Evolutionary conservation across 108 stramenopile species (phyloP).

Genomic region (Bacterosira constricta): DNA sequence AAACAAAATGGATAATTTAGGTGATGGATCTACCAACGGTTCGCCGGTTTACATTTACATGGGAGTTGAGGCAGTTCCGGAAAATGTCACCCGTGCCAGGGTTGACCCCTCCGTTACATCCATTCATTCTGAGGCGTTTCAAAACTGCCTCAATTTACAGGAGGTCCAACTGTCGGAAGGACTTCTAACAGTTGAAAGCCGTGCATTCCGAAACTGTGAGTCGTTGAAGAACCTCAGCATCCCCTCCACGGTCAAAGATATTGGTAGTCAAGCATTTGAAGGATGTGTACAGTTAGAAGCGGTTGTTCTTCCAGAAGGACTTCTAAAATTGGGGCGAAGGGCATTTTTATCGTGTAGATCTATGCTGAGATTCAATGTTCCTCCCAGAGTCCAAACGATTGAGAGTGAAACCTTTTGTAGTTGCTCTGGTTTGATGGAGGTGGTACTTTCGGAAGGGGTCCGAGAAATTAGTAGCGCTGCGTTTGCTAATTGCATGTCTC

Average conservation of each 20-base stretch:
- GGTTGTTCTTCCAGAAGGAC: not conserved
- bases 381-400: not conserved
- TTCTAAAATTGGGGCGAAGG: not conserved
- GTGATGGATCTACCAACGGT: too few species aligned
- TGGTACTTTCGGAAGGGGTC: not conserved
- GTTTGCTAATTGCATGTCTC: not conserved
- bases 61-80: not conserved
- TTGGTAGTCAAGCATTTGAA: not conserved
- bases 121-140: not conserved
- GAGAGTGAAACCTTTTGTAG: not conserved
- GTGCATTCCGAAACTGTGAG: not conserved
- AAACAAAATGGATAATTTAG: too few species aligned
- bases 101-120: not conserved
- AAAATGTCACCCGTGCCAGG: not conserved
- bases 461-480: not conserved
- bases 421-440: not conserved
- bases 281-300: not conserved
- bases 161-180: not conserved
- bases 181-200: not conserved
- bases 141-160: not conserved
- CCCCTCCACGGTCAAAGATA: not conserved
- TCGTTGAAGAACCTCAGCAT: too few species aligned
- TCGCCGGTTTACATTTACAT: not conserved
- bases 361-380: not conserved
- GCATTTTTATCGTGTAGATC: not conserved